A percentile compares a stretch with the other conserved stretches of the same genome.
Evolutionary conservation across 2,329 filamentous ascomycete species (phyloP).

Genomic region (Tolypocladium endophyticum): DNA sequence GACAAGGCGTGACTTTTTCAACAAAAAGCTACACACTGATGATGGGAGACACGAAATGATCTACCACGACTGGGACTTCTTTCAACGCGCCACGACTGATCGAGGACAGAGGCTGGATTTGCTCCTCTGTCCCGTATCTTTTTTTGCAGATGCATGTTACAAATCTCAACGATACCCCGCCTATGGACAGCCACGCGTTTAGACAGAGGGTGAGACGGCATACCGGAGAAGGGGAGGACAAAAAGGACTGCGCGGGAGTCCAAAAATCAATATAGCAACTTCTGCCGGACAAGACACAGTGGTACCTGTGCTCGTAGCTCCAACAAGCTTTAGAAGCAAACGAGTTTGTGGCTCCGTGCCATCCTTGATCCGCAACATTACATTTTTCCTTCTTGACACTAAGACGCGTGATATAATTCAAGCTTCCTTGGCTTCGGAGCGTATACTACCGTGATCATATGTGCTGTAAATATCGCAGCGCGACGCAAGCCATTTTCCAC

Average conservation of each 20-base stretch:
- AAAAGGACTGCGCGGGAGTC: background rate
- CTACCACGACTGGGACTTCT: constrained; percentile 1
- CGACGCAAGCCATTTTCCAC: background rate
- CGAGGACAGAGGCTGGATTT: background rate
- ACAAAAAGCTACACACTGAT: constrained; percentile 26
- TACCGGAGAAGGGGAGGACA: background rate
- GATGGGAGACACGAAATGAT: constrained; percentile 1
- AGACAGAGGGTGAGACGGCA: constrained; percentile 5
- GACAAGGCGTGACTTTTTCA: constrained; percentile 25
- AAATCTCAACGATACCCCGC: constrained; percentile 31
- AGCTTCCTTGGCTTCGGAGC: background rate
- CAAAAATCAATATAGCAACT: background rate
- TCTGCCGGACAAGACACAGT: background rate
- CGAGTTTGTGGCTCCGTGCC: background rate
- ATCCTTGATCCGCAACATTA: background rate
- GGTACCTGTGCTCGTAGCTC: background rate
- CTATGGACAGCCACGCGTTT: constrained; percentile 8
- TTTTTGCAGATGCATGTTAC: constrained; percentile 21
- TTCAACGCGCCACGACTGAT: constrained; percentile 5
- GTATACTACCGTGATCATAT: background rate
- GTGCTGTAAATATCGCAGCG: background rate
- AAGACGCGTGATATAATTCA: background rate
- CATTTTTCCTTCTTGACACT: background rate
- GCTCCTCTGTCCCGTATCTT: constrained; percentile 2
- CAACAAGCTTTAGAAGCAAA: background rate